Percentiles rank a stretch among this genome's conserved stretches.
Evolutionary conservation across 2,329 filamentous ascomycete genomes (phyloP).

Genomic region (Ascochyta fabae): DNA sequence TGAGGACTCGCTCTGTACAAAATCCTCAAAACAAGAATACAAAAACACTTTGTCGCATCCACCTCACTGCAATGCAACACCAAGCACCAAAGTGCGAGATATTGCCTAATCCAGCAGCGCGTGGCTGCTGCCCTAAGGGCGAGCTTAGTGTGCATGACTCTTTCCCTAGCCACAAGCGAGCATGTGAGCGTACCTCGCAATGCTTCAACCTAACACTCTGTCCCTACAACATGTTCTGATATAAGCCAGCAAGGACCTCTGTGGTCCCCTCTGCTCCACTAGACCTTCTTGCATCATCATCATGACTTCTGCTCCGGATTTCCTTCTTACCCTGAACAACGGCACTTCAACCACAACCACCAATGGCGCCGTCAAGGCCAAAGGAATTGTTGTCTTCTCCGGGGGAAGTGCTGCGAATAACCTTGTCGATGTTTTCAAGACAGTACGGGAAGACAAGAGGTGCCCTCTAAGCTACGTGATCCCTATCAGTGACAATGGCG

Average conservation of each 20-base stretch:
- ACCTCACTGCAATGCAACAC: not conserved
- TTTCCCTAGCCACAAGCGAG: constrained; percentile 24
- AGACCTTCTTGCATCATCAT: constrained; percentile 20
- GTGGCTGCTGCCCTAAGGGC: constrained; percentile 16
- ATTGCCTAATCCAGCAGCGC: constrained; percentile 32
- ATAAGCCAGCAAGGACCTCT: constrained; percentile 20
- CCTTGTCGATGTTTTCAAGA: constrained; percentile 86
- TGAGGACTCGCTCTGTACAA: constrained; percentile 43
- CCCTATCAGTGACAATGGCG: constrained; percentile 94
- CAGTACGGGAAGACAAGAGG: constrained; percentile 64
- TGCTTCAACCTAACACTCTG: constrained; percentile 29
- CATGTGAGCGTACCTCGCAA: constrained; percentile 7
- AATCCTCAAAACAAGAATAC: constrained; percentile 30
- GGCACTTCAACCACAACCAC: constrained; percentile 24
- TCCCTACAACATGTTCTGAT: constrained; percentile 28
- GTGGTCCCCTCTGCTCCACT: constrained; percentile 18
- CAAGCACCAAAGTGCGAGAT: constrained; percentile 31
- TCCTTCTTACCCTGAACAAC: constrained; percentile 25
- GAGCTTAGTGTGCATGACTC: constrained; percentile 38
- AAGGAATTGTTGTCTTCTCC: constrained; percentile 83
- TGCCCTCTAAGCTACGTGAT: constrained; percentile 84
- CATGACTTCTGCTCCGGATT: constrained; percentile 26
- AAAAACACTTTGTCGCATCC: constrained; percentile 11
- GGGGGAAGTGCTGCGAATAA: constrained; percentile 94
- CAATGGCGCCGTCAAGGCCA: constrained; percentile 35